Conservation (phyloP, 108 stramenopile species). For the Pseudonitzschia delicatissima region DNA sequence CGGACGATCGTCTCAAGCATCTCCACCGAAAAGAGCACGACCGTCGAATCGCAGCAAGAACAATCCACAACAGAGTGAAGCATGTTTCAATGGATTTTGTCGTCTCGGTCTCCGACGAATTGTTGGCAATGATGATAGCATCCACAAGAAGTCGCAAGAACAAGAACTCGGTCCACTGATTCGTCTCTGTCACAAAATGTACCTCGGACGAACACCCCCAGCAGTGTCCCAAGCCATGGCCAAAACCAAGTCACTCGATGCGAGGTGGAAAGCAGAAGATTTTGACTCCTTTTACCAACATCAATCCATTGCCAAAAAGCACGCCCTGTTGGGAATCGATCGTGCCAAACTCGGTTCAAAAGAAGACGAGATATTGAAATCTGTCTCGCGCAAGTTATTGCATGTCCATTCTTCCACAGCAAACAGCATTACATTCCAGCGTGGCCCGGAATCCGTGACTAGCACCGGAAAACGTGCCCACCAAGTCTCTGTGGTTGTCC, state of each 20-base stretch:
- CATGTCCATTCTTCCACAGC: no score
- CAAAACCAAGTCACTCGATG: background rate
- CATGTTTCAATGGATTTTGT: background rate
- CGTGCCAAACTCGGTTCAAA: background rate
- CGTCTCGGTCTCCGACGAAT: background rate
- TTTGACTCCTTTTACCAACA: background rate
- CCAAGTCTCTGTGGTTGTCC: no score
- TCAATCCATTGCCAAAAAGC: background rate
- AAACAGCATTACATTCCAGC: no score
- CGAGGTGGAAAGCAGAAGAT: background rate
- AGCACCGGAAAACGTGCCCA: no score
- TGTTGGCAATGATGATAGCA: background rate
- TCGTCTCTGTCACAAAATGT: background rate
- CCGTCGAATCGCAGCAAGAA: no score
- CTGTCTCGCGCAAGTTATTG: no score
- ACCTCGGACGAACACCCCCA: background rate
- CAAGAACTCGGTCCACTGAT: background rate
- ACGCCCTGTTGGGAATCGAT: constrained; percentile 1
- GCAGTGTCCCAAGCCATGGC: background rate
- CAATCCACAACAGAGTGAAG: no score
- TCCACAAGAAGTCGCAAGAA: background rate
- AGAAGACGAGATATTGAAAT: no score
- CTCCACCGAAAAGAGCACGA: no score
- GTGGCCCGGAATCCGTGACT: no score
- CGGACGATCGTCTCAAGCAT: no score